These are phyloP conservation scores for Saksenaea oblongispora DNA, from an alignment of 371 early-diverging fungal genomes.

Conservation along the genomic window DNA sequence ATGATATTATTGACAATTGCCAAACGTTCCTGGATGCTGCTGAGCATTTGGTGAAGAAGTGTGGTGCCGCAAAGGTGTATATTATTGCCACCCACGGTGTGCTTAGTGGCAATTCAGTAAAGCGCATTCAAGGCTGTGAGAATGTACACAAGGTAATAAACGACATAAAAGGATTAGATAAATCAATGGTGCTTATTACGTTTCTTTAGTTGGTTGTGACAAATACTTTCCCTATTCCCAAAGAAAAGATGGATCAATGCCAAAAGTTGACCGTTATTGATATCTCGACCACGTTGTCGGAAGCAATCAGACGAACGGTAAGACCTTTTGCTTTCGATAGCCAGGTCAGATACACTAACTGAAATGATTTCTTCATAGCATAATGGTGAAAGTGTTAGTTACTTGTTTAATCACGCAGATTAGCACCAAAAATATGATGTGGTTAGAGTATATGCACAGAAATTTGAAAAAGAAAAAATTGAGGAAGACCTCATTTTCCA, in stretches of 20 bases:
- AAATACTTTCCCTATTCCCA: constrained; percentile 90
- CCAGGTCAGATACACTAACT: background rate
- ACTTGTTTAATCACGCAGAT: constrained; percentile 72
- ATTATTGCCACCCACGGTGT: constrained; percentile 96
- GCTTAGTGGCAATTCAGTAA: constrained; percentile 82
- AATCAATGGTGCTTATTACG: background rate
- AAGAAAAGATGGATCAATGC: constrained; percentile 69
- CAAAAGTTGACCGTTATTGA: constrained; percentile 88
- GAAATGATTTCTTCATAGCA: constrained; percentile 51
- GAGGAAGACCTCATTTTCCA: background rate
- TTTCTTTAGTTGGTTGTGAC: constrained; percentile 79
- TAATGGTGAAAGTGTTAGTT: constrained; percentile 96
- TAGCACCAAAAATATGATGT: constrained; percentile 9
- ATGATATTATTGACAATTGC: constrained; percentile 90
- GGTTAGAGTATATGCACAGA: too few relatives aligned
- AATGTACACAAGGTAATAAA: constrained; percentile 76
- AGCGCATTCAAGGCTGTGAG: constrained; percentile 82
- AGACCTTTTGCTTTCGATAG: constrained; percentile 14
- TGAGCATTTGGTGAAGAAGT: constrained; percentile 82
- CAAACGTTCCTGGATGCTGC: constrained; percentile 91
- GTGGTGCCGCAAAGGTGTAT: constrained; percentile 85
- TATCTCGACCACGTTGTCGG: constrained; percentile 87
- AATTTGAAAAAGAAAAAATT: background rate
- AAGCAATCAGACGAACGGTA: constrained; percentile 94
- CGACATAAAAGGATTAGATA: background rate